Evolutionary conservation across 805 yeast species (phyloP), one percentile per base, ranked within the genome.

Genomic region (Starmerella riodocensis): DNA sequence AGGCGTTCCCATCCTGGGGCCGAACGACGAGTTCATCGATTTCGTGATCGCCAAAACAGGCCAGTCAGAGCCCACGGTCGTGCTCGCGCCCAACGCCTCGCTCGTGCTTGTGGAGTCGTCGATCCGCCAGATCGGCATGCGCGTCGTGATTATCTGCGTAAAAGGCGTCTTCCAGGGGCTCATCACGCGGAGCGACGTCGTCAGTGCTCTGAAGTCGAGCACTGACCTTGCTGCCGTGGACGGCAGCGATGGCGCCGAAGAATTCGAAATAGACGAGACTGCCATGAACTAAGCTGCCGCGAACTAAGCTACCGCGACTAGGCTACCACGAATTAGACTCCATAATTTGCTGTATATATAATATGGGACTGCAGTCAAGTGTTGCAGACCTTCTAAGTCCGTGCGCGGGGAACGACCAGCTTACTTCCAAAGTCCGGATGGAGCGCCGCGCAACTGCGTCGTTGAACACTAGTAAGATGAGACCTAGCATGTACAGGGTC

Each of bases 1-100:
- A 16, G 14, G 50, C 14, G 49, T 46, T 7, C 48, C 50, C n/a
- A 34, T 46, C 4, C 29, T 49, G 9, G 46, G 45, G 7, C 33
- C 33, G n/a, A n/a, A 37, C 3, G 35, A 29, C 17, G 43, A 43
- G 23, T 42, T 32, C 12, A 28, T 40, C 8, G 47, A 41, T 12
- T 37, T 45, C 9, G 34, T 38, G n/a, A 18, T 30, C 6, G 31
- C 41, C 3, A 27, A 32, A 20, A 17, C 42, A 8, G 48, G 47
- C 11, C 34, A 37, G 12, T 17, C 43, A 4, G 52, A 48, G 36
- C 51, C 51, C 14, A 36, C 32, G 1, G 9, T 49, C 2, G 43
- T 41, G 11, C 25, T 48, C 24, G n/a, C 38, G n/a, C 46, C 48
- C 5, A 14, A 37, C 9, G 40, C 51, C n/a, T 29, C 51, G 3